Base-by-base conservation (phyloP, 2,329 filamentous ascomycete genomes). In the Fusarium equiseti region DNA sequence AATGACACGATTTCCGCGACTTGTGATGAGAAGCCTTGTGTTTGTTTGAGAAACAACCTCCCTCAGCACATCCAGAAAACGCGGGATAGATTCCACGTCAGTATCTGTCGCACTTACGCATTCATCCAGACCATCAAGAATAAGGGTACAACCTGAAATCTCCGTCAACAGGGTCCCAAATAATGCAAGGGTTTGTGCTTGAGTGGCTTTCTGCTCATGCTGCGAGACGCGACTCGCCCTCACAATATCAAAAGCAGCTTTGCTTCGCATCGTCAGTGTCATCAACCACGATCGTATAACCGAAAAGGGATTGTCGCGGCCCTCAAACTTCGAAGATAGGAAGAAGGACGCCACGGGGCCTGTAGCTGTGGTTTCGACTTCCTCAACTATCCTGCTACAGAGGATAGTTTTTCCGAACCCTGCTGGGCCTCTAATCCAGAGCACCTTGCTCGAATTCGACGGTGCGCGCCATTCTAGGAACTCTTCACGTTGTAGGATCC, bases 341-440 rank as follows among this genome's bases (percentile, higher is more conserved):
- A 81, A 81, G 61, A 79, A 80, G 27, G 77, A 68, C 0, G 72
- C 77, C 1, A 78, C 29, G 0, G 68, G 53, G 13, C 0, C 9
- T 1, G 13, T 2, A n/a, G 18, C 2, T 1, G 26, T 61, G 2
- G 20, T 29, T 6, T 52, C 49, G 1, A 81, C 38, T 26, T 79
- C 45, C 31, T 80, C 42, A 2, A 79, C 56, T 0, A 81, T 24
- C 8, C 54, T 74, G 5, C 79, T 68, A 53, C 77, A 78, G 2
- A 81, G 66, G 1, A 79, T 50, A 0, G 79, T 81, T 52, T 81
- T 81, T 0, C 79, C 79, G 40, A 77, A 80, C 0, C 79, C 74
- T 1, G 70, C 59, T 24, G 69, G 66, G 1, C 77, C 78, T 40
- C 77, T 66, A 16, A 81, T 73, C 79, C 80, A 81, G 1, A 81